Evolutionary conservation across 306 rosid species (phyloP), one percentile per base, ranked within the genome.

Genomic region (Medicago arabica): DNA sequence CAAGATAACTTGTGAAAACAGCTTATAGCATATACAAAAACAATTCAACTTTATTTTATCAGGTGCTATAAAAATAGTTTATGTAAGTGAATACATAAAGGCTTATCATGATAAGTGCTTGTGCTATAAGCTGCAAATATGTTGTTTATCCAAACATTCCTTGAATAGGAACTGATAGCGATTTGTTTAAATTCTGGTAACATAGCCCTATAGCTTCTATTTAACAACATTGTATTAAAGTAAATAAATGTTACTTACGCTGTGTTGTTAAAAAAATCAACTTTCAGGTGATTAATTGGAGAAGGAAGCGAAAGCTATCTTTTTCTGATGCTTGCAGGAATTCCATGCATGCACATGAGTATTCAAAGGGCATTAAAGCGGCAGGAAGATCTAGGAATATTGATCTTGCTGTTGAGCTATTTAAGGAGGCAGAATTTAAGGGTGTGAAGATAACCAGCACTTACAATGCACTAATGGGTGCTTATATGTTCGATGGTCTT

Each of bases 391-490:
- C 53, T 43, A 83, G 67, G 78, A 74, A 94, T 77, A 44, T 88
- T 75, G 85, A 84, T 74, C 82, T 89, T 61, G 90, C 97, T 8
- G 25, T 66, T 44, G 83, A 73, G 82, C 78, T 91, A 54, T 94
- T 91, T 78, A 61, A 77, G 0, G 97, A 89, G 79, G 93, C 98
- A 69, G 61, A 78, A 38, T 72, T 15, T 54, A 88, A 80, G 69
- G 78, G 85, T 74, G 15, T 89, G 58, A 83, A 72, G 81, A 75
- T 85, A 39, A 88, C 90, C n/a, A 57, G 83, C 50, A 86, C 79
- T 17, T 94, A 88, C 82, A 94, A 94, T 69, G 94, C 95, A 12
- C 77, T 91, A 44, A 81, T 93, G 94, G 60, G 91, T 77, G 96
- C 86, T 81, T 91, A 62, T 66, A 83, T 91, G 96, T 69, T 75